Evolutionary conservation across 148 eudicot genomes (phyloP).

Genomic region (Rhododendron griersonianum): DNA sequence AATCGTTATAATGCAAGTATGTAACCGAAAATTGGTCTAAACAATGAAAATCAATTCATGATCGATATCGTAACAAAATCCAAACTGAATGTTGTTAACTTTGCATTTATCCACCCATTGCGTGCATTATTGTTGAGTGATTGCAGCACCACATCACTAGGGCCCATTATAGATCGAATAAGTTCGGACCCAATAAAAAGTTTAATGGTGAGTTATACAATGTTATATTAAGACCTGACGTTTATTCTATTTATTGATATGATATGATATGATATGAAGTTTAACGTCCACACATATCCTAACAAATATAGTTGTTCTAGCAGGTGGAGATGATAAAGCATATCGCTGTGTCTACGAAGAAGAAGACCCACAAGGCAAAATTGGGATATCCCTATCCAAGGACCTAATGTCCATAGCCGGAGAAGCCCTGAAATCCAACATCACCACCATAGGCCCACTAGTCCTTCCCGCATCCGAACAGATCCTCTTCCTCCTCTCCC

Average conservation of each 20-base stretch:
- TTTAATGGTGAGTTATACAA: too few relatives aligned
- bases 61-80: neutral
- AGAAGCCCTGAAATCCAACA: conserved; percentile 24
- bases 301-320: neutral
- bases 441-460: conserved; percentile 20
- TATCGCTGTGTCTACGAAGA: conserved; percentile 26
- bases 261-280: too few relatives aligned
- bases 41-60: neutral
- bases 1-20: neutral
- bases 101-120: too few relatives aligned
- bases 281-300: neutral
- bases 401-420: conserved; percentile 38
- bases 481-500: conserved; percentile 20
- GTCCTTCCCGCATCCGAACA: conserved; percentile 38
- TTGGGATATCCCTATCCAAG: conserved; percentile 27
- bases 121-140: too few relatives aligned
- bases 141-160: too few relatives aligned
- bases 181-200: too few relatives aligned
- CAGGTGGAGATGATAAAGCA: conserved; percentile 21
- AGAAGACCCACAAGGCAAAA: conserved; percentile 26
- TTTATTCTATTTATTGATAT: neutral
- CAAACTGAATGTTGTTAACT: too few relatives aligned
- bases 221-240: neutral
- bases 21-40: neutral
- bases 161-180: too few relatives aligned